These are phyloP conservation scores for Beauveria bassiana DNA, from an alignment of 2,329 filamentous ascomycete species.

Conservation along the genomic window DNA sequence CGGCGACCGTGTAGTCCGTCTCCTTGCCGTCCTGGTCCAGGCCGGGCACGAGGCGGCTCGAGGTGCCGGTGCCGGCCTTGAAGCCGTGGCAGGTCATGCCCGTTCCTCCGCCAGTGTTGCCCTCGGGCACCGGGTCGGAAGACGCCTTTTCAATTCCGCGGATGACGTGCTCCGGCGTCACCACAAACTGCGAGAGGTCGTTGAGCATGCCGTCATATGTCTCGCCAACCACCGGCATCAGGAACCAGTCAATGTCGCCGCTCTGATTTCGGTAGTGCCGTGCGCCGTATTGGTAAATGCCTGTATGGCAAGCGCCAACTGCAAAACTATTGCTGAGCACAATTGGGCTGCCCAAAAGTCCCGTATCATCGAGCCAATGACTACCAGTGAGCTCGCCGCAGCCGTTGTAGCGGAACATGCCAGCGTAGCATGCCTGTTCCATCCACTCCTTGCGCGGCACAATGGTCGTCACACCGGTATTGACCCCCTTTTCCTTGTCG, in stretches of 20 bases:
- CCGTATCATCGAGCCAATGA: slow-evolving; percentile 51
- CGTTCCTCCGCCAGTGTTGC: slow-evolving; percentile 54
- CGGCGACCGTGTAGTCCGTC: slow-evolving; percentile 46
- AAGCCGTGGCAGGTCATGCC: slow-evolving; percentile 56
- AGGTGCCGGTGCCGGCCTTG: slow-evolving; percentile 55
- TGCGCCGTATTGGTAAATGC: slow-evolving; percentile 46
- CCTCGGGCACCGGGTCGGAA: slow-evolving; percentile 45
- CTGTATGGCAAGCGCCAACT: slow-evolving; percentile 46
- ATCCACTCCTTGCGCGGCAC: slow-evolving; percentile 35
- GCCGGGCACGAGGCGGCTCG: slow-evolving; percentile 36
- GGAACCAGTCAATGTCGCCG: slow-evolving; percentile 40
- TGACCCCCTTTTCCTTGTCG: slow-evolving; percentile 23
- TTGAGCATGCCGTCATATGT: slow-evolving; percentile 53
- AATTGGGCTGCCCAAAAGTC: slow-evolving; percentile 47
- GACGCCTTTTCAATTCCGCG: slow-evolving; percentile 42
- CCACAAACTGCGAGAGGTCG: slow-evolving; percentile 43
- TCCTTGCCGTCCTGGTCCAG: slow-evolving; percentile 21
- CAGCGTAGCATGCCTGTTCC: slow-evolving; percentile 33
- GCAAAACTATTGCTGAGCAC: slow-evolving; percentile 49
- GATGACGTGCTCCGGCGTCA: slow-evolving; percentile 43
- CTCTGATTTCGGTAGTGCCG: slow-evolving; percentile 32
- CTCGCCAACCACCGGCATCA: slow-evolving; percentile 48
- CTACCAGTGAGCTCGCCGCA: slow-evolving; percentile 51
- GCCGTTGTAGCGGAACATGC: slow-evolving; percentile 50
- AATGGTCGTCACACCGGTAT: slow-evolving; percentile 39